Conservation (phyloP, 2,329 filamentous ascomycete genomes). For the Colletotrichum sp. region DNA sequence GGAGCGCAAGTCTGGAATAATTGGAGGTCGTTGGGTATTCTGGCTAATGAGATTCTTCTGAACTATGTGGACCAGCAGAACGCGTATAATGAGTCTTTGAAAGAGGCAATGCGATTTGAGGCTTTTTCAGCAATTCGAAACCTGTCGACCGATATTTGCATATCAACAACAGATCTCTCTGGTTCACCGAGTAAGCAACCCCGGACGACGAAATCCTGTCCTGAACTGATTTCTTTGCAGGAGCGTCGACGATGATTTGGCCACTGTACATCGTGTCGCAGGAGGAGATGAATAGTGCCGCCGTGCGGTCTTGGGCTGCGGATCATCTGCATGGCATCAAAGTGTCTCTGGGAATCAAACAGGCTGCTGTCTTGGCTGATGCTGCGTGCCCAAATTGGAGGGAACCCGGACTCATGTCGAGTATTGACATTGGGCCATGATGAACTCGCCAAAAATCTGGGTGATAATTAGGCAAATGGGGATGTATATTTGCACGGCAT, state of each 20-base stretch:
- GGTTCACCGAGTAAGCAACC: background rate
- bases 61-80: background rate
- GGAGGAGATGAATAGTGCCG: constrained; percentile 15
- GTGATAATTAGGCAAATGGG: background rate
- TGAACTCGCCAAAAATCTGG: background rate
- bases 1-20: constrained; percentile 27
- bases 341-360: constrained; percentile 21
- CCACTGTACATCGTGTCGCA: constrained; percentile 22
- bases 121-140: background rate
- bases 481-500: background rate
- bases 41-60: constrained; percentile 20
- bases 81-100: background rate
- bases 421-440: background rate
- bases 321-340: constrained; percentile 21
- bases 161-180: background rate
- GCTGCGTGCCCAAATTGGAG: background rate
- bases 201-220: background rate
- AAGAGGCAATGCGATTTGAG: background rate
- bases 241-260: constrained; percentile 11
- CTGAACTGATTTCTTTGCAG: background rate
- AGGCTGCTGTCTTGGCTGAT: constrained; percentile 24
- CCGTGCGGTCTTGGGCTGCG: constrained; percentile 19
- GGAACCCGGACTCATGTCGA: background rate
- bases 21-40: constrained; percentile 23
- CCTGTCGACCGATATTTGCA: background rate